Conservation (phyloP, 2,329 filamentous ascomycete genomes). For the Epichloe coenophiala region DNA sequence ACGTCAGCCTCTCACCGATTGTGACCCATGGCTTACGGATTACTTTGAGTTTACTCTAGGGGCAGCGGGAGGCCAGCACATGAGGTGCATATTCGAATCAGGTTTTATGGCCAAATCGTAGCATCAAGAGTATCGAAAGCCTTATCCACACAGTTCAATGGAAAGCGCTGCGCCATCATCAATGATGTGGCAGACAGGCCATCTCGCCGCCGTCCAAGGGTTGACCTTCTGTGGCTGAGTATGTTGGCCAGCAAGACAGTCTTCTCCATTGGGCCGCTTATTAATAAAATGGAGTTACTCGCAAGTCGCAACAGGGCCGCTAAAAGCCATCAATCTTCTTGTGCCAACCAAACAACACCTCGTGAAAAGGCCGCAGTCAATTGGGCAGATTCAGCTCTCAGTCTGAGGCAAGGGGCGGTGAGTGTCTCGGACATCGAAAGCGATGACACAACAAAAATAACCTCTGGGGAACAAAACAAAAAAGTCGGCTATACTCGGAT, state of each 20-base stretch:
- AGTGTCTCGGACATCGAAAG: background rate
- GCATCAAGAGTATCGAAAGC: background rate
- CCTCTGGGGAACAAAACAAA: background rate
- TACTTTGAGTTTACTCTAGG: too few relatives aligned
- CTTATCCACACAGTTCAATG: background rate
- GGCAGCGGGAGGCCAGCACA: background rate
- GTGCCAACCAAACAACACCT: background rate
- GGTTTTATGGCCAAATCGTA: background rate
- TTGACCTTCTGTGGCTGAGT: background rate
- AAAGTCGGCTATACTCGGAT: background rate
- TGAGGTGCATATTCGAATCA: background rate
- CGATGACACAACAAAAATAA: background rate
- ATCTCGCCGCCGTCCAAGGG: background rate
- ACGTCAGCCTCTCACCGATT: background rate
- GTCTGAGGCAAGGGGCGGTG: background rate
- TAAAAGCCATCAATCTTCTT: background rate
- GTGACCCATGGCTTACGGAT: too few relatives aligned
- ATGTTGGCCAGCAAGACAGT: background rate
- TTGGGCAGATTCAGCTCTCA: background rate
- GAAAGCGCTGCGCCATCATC: background rate
- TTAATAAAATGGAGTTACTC: too few relatives aligned
- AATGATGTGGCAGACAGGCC: background rate
- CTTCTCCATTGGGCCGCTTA: background rate
- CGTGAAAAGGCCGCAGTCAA: background rate
- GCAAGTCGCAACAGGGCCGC: too few relatives aligned